Evolutionary conservation across 2,329 filamentous ascomycete species (phyloP), one percentile per base, ranked within the genome.

Genomic region (Apiospora phragmitis): DNA sequence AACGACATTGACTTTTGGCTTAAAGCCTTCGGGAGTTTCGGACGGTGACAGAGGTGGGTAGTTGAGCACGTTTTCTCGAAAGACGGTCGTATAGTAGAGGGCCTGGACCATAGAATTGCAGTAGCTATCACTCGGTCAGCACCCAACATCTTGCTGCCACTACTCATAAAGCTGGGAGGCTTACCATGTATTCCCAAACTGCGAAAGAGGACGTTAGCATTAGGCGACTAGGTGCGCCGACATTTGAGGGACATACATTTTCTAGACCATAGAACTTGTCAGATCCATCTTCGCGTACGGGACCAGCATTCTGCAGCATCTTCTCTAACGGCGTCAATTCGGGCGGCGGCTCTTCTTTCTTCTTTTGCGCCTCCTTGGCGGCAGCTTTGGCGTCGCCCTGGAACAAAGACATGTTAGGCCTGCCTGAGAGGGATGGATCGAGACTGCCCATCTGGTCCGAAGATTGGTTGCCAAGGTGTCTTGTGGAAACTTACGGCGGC

Each of bases 251-350:
- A 72, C 93, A 83, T 87, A 98, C 95, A 84, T 99, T 99, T 83
- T 99, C 96, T 81, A 98, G 92, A 21, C 96, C 96, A 83, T 97
- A 98, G 85, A 97, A 99, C 85, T 97, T 97, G 85, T 98, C 96
- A 80, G 93, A 97, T 69, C 96, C 96, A 82, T 98, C 95, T 75
- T 88, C 86, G 77, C 94, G 91, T 75, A 97, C 84, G 2, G 95
- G 91, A 4, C 94, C 95, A 71, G 93, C 91, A 81, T 94, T 92
- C 76, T 91, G 88, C 42, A 99, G 87, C 87, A 97, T 92, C 85
- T 94, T 91, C 77, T 91, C 88, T 71, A 92, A 76, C 3, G 90
- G 89, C 1, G 89, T 91, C 69, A 87, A 76, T 77, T 91, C 90
- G n/a, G 83, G 82, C n/a, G 81, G 74, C n/a, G 83, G 79, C 74